Base-by-base conservation (phyloP, 257 asterid genomes). In the Henckelia pumila region DNA sequence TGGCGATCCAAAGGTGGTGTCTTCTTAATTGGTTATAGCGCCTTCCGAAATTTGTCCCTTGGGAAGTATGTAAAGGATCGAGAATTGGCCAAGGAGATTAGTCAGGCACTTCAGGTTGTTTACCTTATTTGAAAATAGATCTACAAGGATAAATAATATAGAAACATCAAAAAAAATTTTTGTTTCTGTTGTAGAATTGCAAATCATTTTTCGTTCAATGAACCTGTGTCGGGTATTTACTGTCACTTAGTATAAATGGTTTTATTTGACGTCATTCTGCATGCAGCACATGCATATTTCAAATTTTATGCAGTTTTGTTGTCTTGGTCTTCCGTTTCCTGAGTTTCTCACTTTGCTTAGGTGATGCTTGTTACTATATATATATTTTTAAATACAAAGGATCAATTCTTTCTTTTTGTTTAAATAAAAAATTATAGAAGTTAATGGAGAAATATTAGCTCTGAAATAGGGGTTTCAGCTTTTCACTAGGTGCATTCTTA, bases 1-100 rank as follows among this genome's bases (percentile, higher is more conserved):
- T 93, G 99, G 99, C 85, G 87, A 79, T 61, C 30, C 30, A 93
- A 93, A 80, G 99, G 99, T 19, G 99, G 99, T 19, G 71, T 93
- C 68, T 91, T 93, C 83, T 78, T 93, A 77, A 93, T 93, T 52
- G 92, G 99, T 69, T 93, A 93, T 64, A 19, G 88, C 10, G 94
- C 97, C 69, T 93, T 93, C 78, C 86, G 97, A 61, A 90, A 88
- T 79, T 76, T 93, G 77, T 85, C 96, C 52, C 82, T 93, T 28
- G 99, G 97, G 69, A 93, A 93, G 89, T 83, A 85, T 57, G 83
- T 81, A 57, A 93, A 93, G 81, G 99, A 93, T 73, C 89, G 92
- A 19, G 84, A 88, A 37, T 67, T 78, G 73, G 99, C 97, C 58
- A 85, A 83, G 79, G 96, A 84, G 80, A 83, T 93, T 40, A 80